A percentile compares a stretch with the other conserved stretches of the same genome.
phyloP scores from a whole-genome alignment of 2,329 filamentous ascomycete genomes.

The Trichoderma lentiforme region DNA sequence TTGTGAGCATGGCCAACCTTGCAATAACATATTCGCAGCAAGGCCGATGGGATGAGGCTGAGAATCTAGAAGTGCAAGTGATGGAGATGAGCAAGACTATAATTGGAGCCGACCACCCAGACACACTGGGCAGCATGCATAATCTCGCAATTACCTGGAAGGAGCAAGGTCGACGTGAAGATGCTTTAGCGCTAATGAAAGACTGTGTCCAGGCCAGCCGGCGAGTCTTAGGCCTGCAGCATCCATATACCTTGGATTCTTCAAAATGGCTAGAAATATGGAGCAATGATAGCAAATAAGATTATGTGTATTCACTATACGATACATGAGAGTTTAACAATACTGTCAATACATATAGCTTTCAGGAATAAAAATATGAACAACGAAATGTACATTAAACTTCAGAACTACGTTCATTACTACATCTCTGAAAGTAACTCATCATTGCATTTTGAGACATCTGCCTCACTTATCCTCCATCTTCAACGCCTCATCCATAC shows the following conservation, averaged over 20 bases:
- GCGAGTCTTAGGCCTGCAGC: not conserved
- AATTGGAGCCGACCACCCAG: not conserved
- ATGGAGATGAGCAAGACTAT: not conserved
- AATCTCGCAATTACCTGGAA: not conserved
- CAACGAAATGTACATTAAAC: not conserved
- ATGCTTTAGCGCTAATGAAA: not conserved
- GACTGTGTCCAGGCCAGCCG: not conserved
- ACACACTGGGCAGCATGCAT: not conserved
- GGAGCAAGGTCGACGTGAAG: not conserved
- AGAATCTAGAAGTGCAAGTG: not conserved
- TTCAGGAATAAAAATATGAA: not conserved
- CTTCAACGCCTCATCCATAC: slow-evolving; percentile 47
- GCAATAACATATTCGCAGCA: fast-evolving
- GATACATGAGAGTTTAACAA: not conserved
- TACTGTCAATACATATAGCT: not conserved
- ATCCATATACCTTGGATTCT: not conserved
- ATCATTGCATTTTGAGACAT: too few relatives aligned
- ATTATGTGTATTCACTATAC: not conserved
- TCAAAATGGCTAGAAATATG: not conserved
- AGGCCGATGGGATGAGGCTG: not conserved
- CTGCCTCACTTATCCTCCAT: not conserved
- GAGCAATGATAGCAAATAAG: not conserved
- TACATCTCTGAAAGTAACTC: not conserved
- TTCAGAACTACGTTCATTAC: not conserved
- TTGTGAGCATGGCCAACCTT: not conserved